A percentile compares a stretch with the other conserved stretches of the same genome.
Conservation (phyloP, 1,284 basidiomycete species). For the Cutaneotrichosporon dermatis region DNA sequence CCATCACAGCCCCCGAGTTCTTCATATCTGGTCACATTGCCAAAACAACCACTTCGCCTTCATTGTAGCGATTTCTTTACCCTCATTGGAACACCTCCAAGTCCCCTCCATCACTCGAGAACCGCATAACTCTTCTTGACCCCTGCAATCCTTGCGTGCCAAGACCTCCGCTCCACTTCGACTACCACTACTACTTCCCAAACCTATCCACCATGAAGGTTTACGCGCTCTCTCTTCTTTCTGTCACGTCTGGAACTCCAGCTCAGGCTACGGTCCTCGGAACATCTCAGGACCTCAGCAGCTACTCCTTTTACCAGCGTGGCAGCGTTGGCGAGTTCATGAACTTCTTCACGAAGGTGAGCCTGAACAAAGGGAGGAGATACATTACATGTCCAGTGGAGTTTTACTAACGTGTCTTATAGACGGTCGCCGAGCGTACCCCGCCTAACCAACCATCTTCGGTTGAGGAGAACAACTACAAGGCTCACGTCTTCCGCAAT, state of each 20-base stretch:
- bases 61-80: too few relatives aligned
- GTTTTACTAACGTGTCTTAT: background rate
- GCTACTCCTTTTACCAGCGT: slow-evolving; percentile 90
- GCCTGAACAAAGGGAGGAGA: slow-evolving; percentile 27
- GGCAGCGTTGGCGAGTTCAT: slow-evolving; percentile 95
- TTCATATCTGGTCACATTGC: background rate
- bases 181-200: too few relatives aligned
- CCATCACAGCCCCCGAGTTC: background rate
- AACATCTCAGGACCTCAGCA: slow-evolving; percentile 75
- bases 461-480: slow-evolving; percentile 91
- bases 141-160: too few relatives aligned
- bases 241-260: slow-evolving; percentile 41
- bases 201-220: slow-evolving; percentile 50
- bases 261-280: slow-evolving; percentile 61
- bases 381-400: background rate
- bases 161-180: too few relatives aligned
- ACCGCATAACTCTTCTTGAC: too few relatives aligned
- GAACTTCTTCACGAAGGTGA: slow-evolving; percentile 80
- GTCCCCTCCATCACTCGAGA: too few relatives aligned
- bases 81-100: too few relatives aligned
- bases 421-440: slow-evolving; percentile 89
- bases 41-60: background rate
- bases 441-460: slow-evolving; percentile 81
- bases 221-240: slow-evolving; percentile 53
- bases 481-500: slow-evolving; percentile 78